Evolutionary conservation across 352 stramenopile species (phyloP).

Genomic region (Globisporangium megalacanthum): DNA sequence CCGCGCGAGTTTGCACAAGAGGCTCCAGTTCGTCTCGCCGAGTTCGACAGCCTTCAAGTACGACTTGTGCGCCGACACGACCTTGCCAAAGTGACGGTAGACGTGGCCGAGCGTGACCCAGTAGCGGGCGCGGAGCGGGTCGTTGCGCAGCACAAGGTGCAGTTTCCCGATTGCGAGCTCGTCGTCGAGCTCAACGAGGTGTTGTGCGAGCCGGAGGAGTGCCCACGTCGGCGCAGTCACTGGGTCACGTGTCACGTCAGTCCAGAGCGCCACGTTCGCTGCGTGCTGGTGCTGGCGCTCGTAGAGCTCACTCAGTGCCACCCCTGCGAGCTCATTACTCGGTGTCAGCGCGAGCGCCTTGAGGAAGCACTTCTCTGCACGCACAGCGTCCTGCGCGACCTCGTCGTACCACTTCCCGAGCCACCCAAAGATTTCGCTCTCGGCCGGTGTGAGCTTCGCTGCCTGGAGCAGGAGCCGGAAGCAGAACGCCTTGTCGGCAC

Average conservation of each 20-base stretch:
- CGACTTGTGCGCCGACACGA: slow-evolving; percentile 72
- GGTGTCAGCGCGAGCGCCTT: slow-evolving; percentile 66
- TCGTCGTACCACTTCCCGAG: slow-evolving; percentile 76
- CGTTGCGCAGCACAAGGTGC: slow-evolving; percentile 69
- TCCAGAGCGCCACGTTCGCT: slow-evolving; percentile 66
- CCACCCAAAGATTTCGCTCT: slow-evolving; percentile 65
- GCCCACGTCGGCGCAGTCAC: slow-evolving; percentile 70
- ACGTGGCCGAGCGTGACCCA: slow-evolving; percentile 77
- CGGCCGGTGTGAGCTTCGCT: slow-evolving; percentile 61
- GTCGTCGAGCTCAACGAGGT: slow-evolving; percentile 59
- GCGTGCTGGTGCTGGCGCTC: slow-evolving; percentile 50
- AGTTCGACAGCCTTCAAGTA: slow-evolving; percentile 76
- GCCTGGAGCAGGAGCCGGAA: slow-evolving; percentile 63
- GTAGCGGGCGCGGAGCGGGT: slow-evolving; percentile 51
- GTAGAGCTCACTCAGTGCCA: slow-evolving; percentile 68
- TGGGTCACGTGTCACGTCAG: slow-evolving; percentile 47
- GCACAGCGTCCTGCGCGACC: slow-evolving; percentile 48
- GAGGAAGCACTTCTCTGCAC: slow-evolving; percentile 82
- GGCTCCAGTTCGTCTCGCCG: slow-evolving; percentile 55
- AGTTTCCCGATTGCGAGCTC: slow-evolving; percentile 64
- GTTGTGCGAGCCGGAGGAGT: slow-evolving; percentile 60
- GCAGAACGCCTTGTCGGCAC: slow-evolving; percentile 52
- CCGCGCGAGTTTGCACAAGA: slow-evolving; percentile 71
- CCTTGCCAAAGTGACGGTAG: slow-evolving; percentile 76
- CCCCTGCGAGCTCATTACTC: slow-evolving; percentile 47